A percentile compares a stretch with the other conserved stretches of the same genome.
phyloP scores from a whole-genome alignment of 139 green algal genomes.

The Haematococcus lacustris region DNA sequence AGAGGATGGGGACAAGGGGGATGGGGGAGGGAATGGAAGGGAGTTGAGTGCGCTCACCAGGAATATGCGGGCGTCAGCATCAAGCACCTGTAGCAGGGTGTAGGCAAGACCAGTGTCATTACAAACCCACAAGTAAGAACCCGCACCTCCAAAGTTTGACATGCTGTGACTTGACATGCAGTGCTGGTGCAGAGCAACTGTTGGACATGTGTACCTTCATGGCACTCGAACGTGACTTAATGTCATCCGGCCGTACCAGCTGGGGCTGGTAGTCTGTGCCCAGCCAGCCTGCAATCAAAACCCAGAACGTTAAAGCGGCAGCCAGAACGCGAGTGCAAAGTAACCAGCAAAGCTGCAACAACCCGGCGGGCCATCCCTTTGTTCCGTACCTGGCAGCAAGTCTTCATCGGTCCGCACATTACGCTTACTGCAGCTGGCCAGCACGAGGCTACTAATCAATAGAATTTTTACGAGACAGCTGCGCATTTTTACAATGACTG shows the following conservation, averaged over 20 bases:
- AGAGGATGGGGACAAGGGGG: background rate
- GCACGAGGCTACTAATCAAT: too few species aligned
- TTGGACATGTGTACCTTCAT: too few species aligned
- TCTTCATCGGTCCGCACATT: constrained; percentile 19
- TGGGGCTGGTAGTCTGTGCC: constrained; percentile 7
- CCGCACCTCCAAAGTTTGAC: too few species aligned
- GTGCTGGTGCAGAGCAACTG: too few species aligned
- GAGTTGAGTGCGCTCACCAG: background rate
- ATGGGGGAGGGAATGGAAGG: background rate
- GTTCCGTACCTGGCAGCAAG: constrained; percentile 16
- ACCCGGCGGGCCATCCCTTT: background rate
- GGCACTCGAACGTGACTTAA: background rate
- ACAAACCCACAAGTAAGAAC: too few species aligned
- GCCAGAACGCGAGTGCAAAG: background rate
- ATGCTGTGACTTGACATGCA: too few species aligned
- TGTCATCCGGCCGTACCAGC: background rate
- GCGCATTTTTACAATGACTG: too few species aligned
- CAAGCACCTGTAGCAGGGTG: too few species aligned
- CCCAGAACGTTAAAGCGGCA: too few species aligned
- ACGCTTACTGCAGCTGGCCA: constrained; percentile 1
- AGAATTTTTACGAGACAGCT: too few species aligned
- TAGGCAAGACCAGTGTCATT: too few species aligned
- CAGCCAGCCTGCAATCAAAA: constrained; percentile 7
- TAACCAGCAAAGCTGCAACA: background rate
- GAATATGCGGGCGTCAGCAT: constrained; percentile 34